Base-by-base conservation (phyloP, 148 eudicot species). In the Vaccinium macrocarpon region DNA sequence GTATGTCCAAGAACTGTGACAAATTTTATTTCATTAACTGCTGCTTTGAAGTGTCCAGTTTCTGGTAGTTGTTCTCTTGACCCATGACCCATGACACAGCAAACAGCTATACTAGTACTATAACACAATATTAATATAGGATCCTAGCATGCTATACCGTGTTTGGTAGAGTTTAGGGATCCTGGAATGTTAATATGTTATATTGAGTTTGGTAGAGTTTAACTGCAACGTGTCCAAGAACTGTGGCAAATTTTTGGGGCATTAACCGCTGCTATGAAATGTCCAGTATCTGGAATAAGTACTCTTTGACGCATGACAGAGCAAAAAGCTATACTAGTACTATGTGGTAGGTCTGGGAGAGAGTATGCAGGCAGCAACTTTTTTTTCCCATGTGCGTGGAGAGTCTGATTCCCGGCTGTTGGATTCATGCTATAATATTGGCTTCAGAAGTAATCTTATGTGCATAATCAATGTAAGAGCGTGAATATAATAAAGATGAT, bases 361-460 rank as follows among this genome's bases (percentile, higher is more conserved):
- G 29, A 64, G 70, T 64, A 64, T 10, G 35, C 2, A 3, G 38
- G 38, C 38, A 68, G 73, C 38, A 35, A 0, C 38, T 25, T 12
- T 68, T 51, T 51, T 51, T 68, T 13, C 12, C 3, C 25, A 12
- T 29, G 14, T 5, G 35, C 25, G 72, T 66, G 15, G 19, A 11
- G 25, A 68, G 73, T 16, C 38, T 68, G 38, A 68, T 68, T 68
- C 18, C 73, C 2, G 8, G 2, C 7, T 4, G 18, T 25, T 68
- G 73, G 73, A 27, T 68, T 68, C 73, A 27, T 68, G 73, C 73
- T 27, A 68, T 68, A 64, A 25, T 64, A 29, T 29, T 68, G 73
- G 18, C 38, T 68, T 29, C 13, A 27, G 73, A 68, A 29, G 42
- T 68, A 27, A 13, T 68, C 42, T 27, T 29, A 29, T 68, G 50